Evolutionary conservation across 2,329 filamentous ascomycete species (phyloP).

Genomic region (Penicillium brevicompactum): DNA sequence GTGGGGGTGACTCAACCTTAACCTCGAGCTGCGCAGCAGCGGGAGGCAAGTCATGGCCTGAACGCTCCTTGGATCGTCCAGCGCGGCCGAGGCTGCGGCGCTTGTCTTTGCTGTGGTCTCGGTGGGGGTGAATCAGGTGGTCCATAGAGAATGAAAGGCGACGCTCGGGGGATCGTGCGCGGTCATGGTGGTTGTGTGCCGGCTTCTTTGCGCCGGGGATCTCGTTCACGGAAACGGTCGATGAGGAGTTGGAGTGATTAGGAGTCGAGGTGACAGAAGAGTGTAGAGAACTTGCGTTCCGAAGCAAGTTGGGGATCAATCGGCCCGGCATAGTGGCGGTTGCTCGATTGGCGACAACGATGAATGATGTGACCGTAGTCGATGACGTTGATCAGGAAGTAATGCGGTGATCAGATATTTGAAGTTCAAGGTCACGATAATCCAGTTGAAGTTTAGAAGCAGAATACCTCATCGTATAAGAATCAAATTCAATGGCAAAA

Average conservation of each 20-base stretch:
- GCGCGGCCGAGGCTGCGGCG: constrained; percentile 38
- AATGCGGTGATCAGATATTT: too few relatives aligned
- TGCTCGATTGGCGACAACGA: neutral
- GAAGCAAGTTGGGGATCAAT: constrained; percentile 43
- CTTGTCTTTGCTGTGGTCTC: constrained; percentile 46
- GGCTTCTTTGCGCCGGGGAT: constrained; percentile 33
- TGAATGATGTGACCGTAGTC: neutral
- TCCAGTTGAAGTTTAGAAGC: constrained; percentile 19
- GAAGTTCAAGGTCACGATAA: constrained; percentile 26
- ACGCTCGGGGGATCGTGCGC: constrained; percentile 40
- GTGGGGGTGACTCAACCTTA: constrained; percentile 80
- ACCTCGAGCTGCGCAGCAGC: constrained; percentile 58
- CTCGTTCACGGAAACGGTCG: constrained; percentile 42
- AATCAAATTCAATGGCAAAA: constrained; percentile 4
- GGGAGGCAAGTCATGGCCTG: constrained; percentile 31
- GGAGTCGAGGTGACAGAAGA: constrained; percentile 29
- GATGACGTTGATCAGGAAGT: too few relatives aligned
- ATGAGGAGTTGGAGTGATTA: constrained; percentile 39
- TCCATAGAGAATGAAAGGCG: constrained; percentile 48
- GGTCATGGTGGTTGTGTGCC: constrained; percentile 26
- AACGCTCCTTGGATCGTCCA: constrained; percentile 41
- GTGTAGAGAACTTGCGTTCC: constrained; percentile 35
- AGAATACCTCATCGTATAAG: constrained; percentile 1
- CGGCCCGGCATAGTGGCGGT: constrained; percentile 41
- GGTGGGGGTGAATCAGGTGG: constrained; percentile 45